Percentiles rank a stretch among this genome's conserved stretches.
Conservation (phyloP, 73 alveolate species). For the Paramecium primaurelia region DNA sequence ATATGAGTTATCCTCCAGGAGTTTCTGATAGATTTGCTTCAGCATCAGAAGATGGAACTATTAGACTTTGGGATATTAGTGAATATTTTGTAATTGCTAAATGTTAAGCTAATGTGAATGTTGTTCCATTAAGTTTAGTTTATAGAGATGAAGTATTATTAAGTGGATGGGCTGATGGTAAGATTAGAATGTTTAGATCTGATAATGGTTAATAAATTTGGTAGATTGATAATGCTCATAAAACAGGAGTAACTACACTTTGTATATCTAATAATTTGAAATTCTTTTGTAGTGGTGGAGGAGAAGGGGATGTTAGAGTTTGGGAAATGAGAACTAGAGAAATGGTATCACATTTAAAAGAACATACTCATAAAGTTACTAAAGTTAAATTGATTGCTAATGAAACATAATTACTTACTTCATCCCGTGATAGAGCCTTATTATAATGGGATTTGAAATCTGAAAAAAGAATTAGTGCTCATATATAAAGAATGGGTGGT, state of each 20-base stretch:
- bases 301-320: conserved; percentile 93
- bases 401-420: conserved; percentile 86
- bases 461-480: conserved; percentile 94
- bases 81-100: conserved; percentile 91
- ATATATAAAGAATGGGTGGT: conserved; percentile 96
- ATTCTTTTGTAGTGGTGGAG: conserved; percentile 92
- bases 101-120: conserved; percentile 74
- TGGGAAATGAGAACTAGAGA: conserved; percentile 96
- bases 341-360: conserved; percentile 92
- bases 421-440: conserved; percentile 91
- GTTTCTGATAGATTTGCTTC: conserved; percentile 94
- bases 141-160: conserved; percentile 91
- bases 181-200: conserved; percentile 83
- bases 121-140: conserved; percentile 85
- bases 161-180: conserved; percentile 96
- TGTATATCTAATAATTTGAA: conserved; percentile 79
- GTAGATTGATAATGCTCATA: conserved; percentile 97
- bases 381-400: conserved; percentile 87
- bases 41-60: conserved; percentile 92
- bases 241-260: conserved; percentile 91
- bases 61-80: conserved; percentile 93
- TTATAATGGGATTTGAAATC: conserved; percentile 89
- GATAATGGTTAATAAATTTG: conserved; percentile 87
- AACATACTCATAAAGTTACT: conserved; percentile 91
- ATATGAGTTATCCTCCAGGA: conserved; percentile 81